Evolutionary conservation across 2,329 filamentous ascomycete species (phyloP), one percentile per base, ranked within the genome.

Genomic region (Colletotrichum agaves): DNA sequence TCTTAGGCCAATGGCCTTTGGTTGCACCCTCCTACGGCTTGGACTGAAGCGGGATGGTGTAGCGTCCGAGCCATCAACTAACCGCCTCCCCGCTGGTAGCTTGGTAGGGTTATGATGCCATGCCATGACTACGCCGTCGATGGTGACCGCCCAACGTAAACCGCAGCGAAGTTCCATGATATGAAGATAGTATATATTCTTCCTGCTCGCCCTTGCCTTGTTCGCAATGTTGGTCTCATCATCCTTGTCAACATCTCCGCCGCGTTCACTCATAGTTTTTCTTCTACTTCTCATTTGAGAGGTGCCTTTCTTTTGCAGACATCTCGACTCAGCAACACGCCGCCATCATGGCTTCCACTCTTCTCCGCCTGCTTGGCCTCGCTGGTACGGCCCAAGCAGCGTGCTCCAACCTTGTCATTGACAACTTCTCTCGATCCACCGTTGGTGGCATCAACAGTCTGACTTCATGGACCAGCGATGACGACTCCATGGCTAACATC

Each of bases 401-500:
- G 57, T 79, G 78, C 60, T 71, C 71, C 17, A 72, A 76, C 63
- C 70, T 78, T 6, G 13, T 78, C 8, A 73, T 79, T 19, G 77
- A 79, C 60, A 74, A 78, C 69, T 77, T 79, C 66, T 72, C 72
- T 13, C 69, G 72, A 17, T 77, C 76, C 15, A 76, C 71, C 47
- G 71, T 74, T 7, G 74, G 66, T 13, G 74, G 76, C 47, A 69
- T 69, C 46, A 79, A 80, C 70, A 75, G 72, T 37, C 70, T 79
- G 6, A 72, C 74, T 5, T 72, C 74, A 56, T 80, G 74, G 71
- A 79, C 78, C n/a, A 78, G 76, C 71, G 85, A 87, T 70, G 85
- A 87, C 76, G 79, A 75, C 13, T 78, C 80, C 63, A 85, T 85
- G 78, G 77, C 75, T 6, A 74, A 68, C 74, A 80, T 71, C 74